Conservation (phyloP, 441 rosid species). For the Macaranga tanarius region DNA sequence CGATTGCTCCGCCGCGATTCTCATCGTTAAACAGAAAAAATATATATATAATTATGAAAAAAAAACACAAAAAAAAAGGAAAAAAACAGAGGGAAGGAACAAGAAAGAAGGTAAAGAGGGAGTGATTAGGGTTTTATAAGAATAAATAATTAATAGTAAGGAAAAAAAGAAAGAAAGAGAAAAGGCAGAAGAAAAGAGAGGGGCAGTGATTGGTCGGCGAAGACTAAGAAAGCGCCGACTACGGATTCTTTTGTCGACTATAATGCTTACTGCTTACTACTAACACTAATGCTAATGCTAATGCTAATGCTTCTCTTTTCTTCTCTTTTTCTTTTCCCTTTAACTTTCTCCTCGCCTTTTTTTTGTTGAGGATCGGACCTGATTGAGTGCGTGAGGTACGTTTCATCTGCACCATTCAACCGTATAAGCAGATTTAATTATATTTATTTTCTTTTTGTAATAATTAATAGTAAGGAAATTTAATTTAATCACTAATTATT, state of each 20-base stretch:
- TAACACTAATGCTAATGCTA: no score
- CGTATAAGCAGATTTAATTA: no score
- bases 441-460: no score
- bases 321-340: background rate
- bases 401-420: no score
- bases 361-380: no score
- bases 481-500: no score
- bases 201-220: constrained; percentile 67
- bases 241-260: constrained; percentile 41
- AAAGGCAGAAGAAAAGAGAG: constrained; percentile 25
- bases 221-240: constrained; percentile 69
- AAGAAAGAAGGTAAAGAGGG: background rate
- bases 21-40: constrained; percentile 23
- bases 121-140: constrained; percentile 12
- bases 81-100: background rate
- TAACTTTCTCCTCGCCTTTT: background rate
- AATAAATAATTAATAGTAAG: background rate
- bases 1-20: constrained; percentile 42
- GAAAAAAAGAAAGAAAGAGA: background rate
- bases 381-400: no score
- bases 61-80: background rate
- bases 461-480: no score
- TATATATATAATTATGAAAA: background rate
- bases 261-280: no score
- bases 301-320: no score